Conservation (phyloP, 495 filamentous ascomycete species). For the Aspergillus olivimuriae region DNA sequence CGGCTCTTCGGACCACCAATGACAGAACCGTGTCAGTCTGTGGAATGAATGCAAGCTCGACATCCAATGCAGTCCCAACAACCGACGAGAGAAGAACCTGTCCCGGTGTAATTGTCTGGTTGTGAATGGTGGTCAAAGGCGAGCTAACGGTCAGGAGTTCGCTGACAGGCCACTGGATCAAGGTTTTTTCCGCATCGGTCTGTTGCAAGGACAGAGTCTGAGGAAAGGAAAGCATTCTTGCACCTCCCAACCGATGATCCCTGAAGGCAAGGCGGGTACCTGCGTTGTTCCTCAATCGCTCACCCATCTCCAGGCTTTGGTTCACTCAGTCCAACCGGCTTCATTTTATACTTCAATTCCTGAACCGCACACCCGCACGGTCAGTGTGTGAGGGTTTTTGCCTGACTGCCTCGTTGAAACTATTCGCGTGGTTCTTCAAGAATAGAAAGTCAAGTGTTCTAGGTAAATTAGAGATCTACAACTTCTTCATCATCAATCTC, state of each 20-base stretch:
- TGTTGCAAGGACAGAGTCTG: constrained; percentile 6
- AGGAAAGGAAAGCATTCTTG: constrained; percentile 9
- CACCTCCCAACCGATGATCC: constrained; percentile 7
- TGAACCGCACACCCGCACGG: not conserved
- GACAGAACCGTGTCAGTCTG: not conserved
- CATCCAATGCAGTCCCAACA: constrained; percentile 2
- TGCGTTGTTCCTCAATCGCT: not conserved
- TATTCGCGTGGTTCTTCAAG: not conserved
- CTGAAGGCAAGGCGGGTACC: not conserved
- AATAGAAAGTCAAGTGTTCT: not conserved
- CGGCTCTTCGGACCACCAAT: constrained; percentile 2
- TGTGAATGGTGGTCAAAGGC: not conserved
- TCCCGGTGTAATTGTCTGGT: constrained; percentile 4
- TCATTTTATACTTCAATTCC: not conserved
- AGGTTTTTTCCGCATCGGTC: not conserved
- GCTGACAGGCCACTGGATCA: constrained; percentile 4
- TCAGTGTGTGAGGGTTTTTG: not conserved
- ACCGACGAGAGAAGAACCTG: not conserved
- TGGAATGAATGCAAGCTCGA: not conserved
- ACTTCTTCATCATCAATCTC: not conserved
- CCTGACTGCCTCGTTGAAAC: not conserved
- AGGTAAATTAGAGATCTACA: not conserved
- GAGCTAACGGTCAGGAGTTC: not conserved
- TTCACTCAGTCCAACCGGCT: not conserved
- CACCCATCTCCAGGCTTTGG: constrained; percentile 5